Evolutionary conservation across 495 filamentous ascomycete species (phyloP).

Genomic region (Aspergillus incahuasiensis): DNA sequence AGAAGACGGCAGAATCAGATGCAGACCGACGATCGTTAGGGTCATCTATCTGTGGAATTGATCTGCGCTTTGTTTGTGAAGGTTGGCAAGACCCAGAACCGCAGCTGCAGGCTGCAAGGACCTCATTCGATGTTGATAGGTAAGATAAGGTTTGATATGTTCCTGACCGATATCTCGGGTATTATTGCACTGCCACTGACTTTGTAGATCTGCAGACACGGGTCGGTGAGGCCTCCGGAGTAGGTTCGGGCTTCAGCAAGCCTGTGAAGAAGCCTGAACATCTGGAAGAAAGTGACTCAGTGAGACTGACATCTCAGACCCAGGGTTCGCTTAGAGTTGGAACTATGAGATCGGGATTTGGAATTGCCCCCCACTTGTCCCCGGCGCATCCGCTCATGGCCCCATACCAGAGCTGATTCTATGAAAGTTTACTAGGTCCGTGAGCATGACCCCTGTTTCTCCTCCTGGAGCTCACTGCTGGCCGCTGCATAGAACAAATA

Average conservation of each 20-base stretch:
- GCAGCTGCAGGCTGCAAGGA: background rate
- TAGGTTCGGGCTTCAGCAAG: too few relatives aligned
- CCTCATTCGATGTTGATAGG: background rate
- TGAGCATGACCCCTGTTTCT: background rate
- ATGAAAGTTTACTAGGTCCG: background rate
- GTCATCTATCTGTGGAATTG: background rate
- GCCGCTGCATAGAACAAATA: background rate
- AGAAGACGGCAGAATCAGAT: background rate
- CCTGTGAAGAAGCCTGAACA: too few relatives aligned
- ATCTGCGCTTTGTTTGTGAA: background rate
- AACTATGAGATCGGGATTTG: conserved; percentile 1
- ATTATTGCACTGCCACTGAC: background rate
- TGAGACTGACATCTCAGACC: background rate
- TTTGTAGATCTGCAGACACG: background rate
- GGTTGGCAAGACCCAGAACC: background rate
- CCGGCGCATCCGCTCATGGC: background rate
- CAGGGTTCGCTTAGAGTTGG: background rate
- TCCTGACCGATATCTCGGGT: background rate
- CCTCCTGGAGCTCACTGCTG: background rate
- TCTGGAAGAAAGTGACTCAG: background rate
- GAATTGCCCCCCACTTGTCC: background rate
- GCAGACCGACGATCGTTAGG: background rate
- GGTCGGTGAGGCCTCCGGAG: background rate
- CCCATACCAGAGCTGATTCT: background rate
- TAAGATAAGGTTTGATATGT: conserved; percentile 6